A percentile compares a stretch with the other conserved stretches of the same genome.
These are phyloP conservation scores for Cryphonectria nitschkei DNA, from an alignment of 2,329 filamentous ascomycete species.

Conservation along the genomic window DNA sequence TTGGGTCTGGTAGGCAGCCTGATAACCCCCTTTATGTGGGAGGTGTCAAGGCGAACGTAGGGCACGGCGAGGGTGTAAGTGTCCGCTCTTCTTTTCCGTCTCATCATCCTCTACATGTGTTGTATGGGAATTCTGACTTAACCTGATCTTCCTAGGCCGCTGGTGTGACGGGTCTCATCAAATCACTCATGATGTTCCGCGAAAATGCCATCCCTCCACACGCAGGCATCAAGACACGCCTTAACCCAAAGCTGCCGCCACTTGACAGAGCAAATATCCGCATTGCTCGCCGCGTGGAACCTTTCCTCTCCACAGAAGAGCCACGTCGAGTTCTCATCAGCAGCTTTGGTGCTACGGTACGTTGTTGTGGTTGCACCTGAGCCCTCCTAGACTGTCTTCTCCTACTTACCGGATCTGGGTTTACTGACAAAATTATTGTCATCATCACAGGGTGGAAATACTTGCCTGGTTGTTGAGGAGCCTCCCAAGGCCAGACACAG, in stretches of 20 bases:
- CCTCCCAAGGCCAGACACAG: not conserved
- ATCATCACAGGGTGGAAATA: conserved; percentile 3
- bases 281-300: not conserved
- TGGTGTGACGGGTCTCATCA: conserved; percentile 4
- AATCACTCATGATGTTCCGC: conserved; percentile 14
- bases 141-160: not conserved
- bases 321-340: conserved; percentile 6
- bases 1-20: not conserved
- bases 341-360: conserved; percentile 13
- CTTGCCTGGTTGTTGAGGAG: conserved; percentile 8
- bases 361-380: not conserved
- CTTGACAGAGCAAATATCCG: not conserved
- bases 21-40: conserved; percentile 13
- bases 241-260: conserved; percentile 14
- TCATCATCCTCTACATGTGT: not conserved
- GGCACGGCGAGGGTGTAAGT: conserved; percentile 16
- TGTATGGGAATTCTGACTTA: not conserved
- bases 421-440: not conserved
- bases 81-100: not conserved
- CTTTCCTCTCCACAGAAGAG: not conserved
- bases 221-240: conserved; percentile 2
- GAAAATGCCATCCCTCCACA: conserved; percentile 19
- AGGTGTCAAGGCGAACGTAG: conserved; percentile 13
- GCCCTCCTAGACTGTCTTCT: not conserved
- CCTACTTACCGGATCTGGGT: too few relatives aligned